Evolutionary conservation across 331 rosid species (phyloP).

Genomic region (Pyrus hybrid): DNA sequence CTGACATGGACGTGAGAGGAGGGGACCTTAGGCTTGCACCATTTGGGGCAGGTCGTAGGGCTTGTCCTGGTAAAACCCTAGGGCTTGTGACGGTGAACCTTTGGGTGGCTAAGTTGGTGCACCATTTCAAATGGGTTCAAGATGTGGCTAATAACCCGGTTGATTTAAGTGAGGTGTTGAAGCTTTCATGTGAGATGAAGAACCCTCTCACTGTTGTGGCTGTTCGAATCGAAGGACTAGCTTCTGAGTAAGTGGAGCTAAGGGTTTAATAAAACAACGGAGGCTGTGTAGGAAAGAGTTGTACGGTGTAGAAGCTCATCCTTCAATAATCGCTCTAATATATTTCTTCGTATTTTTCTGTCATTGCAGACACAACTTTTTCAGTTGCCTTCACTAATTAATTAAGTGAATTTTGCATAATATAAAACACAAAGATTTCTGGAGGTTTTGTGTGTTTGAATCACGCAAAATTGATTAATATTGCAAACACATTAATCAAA

Average conservation of each 20-base stretch:
- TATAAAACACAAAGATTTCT: too few relatives aligned
- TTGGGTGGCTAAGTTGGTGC: slow-evolving; percentile 51
- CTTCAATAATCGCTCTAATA: too few relatives aligned
- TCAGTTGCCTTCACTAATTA: too few relatives aligned
- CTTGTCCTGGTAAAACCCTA: slow-evolving; percentile 42
- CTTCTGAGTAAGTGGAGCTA: neutral
- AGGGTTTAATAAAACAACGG: neutral
- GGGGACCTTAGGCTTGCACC: slow-evolving; percentile 48
- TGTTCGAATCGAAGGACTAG: neutral
- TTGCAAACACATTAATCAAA: too few relatives aligned
- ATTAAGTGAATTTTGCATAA: too few relatives aligned
- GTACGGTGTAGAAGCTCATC: too few relatives aligned
- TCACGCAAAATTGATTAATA: too few relatives aligned
- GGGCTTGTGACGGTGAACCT: slow-evolving; percentile 39
- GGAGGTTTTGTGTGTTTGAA: too few relatives aligned
- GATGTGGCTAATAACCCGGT: neutral
- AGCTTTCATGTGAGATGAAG: neutral
- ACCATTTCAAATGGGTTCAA: slow-evolving; percentile 25
- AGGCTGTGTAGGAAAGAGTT: too few relatives aligned
- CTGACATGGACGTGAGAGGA: slow-evolving; percentile 38
- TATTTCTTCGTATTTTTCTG: too few relatives aligned
- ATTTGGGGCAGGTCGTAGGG: slow-evolving; percentile 58
- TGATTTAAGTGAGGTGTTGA: neutral
- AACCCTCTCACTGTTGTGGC: neutral
- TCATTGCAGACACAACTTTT: too few relatives aligned